A percentile compares a stretch with the other conserved stretches of the same genome.
These are phyloP conservation scores for Xylaria polymorpha DNA, from an alignment of 2,329 filamentous ascomycete species.

Conservation along the genomic window DNA sequence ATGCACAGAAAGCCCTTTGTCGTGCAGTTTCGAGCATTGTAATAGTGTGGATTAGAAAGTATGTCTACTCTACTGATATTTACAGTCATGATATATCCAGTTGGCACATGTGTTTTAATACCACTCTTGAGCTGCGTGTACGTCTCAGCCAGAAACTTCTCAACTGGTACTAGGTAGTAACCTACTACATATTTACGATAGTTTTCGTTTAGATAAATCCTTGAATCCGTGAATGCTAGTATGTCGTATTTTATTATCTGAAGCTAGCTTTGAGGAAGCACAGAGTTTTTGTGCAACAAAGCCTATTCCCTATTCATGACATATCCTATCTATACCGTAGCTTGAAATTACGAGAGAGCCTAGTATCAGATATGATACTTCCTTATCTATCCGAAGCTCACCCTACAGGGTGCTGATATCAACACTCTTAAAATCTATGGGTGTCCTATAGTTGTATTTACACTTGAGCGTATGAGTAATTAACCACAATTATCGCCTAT, in stretches of 20 bases:
- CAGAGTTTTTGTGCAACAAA: background rate
- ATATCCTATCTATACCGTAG: background rate
- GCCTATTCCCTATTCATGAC: background rate
- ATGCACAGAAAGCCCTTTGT: background rate
- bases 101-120: background rate
- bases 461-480: background rate
- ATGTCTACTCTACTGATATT: background rate
- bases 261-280: background rate
- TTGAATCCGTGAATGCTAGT: background rate
- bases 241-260: background rate
- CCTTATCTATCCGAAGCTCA: slow-evolving; percentile 17
- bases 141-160: background rate
- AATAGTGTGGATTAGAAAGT: no score
- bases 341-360: background rate
- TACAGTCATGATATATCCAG: background rate
- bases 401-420: slow-evolving; percentile 24
- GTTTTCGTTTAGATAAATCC: background rate
- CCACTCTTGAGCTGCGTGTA: background rate
- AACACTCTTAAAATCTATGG: background rate
- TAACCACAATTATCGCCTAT: background rate
- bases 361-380: background rate
- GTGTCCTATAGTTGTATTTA: slow-evolving; percentile 1
- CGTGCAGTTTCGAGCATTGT: no score
- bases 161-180: background rate
- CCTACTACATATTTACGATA: background rate